Evolutionary conservation across 345 rosid genomes (phyloP).

Genomic region (Citrus mangshanensis): DNA sequence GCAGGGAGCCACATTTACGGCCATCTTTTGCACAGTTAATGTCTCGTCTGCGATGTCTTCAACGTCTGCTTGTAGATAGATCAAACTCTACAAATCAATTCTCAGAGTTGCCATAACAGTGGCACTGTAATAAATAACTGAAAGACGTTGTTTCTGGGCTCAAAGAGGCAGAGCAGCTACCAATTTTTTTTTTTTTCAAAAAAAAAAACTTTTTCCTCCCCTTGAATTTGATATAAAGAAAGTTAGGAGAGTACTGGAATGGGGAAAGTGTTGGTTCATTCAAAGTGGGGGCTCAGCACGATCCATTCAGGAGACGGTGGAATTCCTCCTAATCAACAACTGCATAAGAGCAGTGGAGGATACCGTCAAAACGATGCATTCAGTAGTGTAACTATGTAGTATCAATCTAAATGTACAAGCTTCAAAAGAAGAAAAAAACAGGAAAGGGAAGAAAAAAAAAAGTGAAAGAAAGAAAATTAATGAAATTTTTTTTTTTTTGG

Average conservation of each 20-base stretch:
- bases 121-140: slow-evolving; percentile 30
- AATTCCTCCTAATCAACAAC: slow-evolving; percentile 33
- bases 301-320: slow-evolving; percentile 27
- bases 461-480: neutral
- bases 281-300: slow-evolving; percentile 89
- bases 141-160: slow-evolving; percentile 36
- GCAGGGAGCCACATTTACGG: slow-evolving; percentile 81
- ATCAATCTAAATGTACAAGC: slow-evolving; percentile 25
- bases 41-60: slow-evolving; percentile 59
- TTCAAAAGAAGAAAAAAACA: neutral
- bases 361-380: slow-evolving; percentile 25
- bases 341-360: slow-evolving; percentile 50
- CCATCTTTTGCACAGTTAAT: slow-evolving; percentile 87
- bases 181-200: slow-evolving; percentile 17
- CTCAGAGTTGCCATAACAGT: slow-evolving; percentile 12
- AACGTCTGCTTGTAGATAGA: slow-evolving; percentile 47
- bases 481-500: slow-evolving; percentile 1
- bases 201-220: neutral
- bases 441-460: neutral
- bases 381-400: slow-evolving; percentile 24
- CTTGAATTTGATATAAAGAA: slow-evolving; percentile 24
- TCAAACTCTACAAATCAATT: slow-evolving; percentile 23
- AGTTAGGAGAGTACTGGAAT: slow-evolving; percentile 22
- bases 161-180: slow-evolving; percentile 60
- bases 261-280: slow-evolving; percentile 70